These are phyloP conservation scores for Zygoascus ofunaensis DNA, from an alignment of 805 yeast species.

Conservation along the genomic window DNA sequence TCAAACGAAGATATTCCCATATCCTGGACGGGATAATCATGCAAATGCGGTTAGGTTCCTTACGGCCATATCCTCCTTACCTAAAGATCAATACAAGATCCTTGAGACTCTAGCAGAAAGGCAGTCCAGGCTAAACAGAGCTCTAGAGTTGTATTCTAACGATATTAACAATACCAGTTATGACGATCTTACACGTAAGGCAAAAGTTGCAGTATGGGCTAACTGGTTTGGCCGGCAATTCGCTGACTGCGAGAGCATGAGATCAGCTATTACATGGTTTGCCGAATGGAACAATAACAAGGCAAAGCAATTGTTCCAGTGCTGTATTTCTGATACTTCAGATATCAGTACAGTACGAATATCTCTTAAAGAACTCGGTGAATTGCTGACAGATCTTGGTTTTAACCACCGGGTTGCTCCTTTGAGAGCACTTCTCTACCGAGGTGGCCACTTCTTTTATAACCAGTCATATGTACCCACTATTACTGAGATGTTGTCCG, in stretches of 20 bases:
- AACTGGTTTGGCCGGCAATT: background rate
- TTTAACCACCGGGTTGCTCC: background rate
- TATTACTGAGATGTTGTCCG: conserved; percentile 39
- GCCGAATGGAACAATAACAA: background rate
- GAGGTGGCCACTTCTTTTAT: conserved; percentile 52
- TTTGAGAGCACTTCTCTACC: conserved; percentile 46
- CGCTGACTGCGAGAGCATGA: background rate
- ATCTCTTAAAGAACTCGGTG: conserved; percentile 49
- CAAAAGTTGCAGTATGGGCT: background rate
- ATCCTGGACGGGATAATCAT: conserved; percentile 29
- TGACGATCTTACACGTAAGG: background rate
- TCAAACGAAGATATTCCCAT: conserved; percentile 53
- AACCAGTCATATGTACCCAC: conserved; percentile 56
- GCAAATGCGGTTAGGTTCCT: conserved; percentile 48
- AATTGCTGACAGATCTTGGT: background rate
- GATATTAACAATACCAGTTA: background rate
- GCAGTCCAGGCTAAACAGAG: conserved; percentile 31
- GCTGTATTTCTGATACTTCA: conserved; percentile 47
- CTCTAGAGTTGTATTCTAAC: background rate
- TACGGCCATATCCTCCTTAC: conserved; percentile 39
- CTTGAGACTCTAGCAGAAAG: conserved; percentile 62
- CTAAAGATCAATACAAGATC: conserved; percentile 50
- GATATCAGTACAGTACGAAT: conserved; percentile 52
- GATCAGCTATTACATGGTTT: conserved; percentile 1
- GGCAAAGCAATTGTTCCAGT: conserved; percentile 43